A percentile compares a stretch with the other conserved stretches of the same genome.
Evolutionary conservation across 805 yeast species (phyloP).

Genomic region (Nakazawaea ishiwadae): DNA sequence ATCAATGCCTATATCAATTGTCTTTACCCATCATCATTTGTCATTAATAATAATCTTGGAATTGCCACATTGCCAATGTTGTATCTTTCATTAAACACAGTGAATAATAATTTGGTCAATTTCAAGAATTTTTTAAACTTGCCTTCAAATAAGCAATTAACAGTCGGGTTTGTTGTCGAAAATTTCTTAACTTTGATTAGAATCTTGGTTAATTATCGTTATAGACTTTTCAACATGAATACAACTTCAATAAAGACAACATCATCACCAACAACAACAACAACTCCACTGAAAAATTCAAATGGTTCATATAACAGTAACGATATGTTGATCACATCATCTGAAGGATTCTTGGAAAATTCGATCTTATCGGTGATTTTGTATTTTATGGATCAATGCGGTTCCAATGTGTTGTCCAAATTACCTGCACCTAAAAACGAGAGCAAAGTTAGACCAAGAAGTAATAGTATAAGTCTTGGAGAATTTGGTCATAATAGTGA

Average conservation of each 20-base stretch:
- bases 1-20: conserved; percentile 18
- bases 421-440: background rate
- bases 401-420: conserved; percentile 16
- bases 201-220: conserved; percentile 30
- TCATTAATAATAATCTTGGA: conserved; percentile 49
- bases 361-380: conserved; percentile 24
- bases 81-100: conserved; percentile 27
- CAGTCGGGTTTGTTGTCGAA: conserved; percentile 37
- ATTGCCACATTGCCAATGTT: conserved; percentile 45
- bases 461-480: conserved; percentile 15
- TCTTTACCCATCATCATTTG: conserved; percentile 20
- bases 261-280: no score
- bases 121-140: conserved; percentile 25
- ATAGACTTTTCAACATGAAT: conserved; percentile 20
- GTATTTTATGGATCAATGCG: conserved; percentile 23
- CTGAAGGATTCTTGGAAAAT: conserved; percentile 18
- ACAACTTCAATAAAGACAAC: no score
- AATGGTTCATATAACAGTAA: conserved; percentile 14
- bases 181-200: conserved; percentile 42
- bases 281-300: no score
- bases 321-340: conserved; percentile 15
- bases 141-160: conserved; percentile 27
- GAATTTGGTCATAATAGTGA: conserved; percentile 24
- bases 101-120: conserved; percentile 23
- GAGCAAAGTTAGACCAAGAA: conserved; percentile 6